These are phyloP conservation scores for Trichoderma citrinoviride DNA, from an alignment of 2,329 filamentous ascomycete species.

Conservation along the genomic window DNA sequence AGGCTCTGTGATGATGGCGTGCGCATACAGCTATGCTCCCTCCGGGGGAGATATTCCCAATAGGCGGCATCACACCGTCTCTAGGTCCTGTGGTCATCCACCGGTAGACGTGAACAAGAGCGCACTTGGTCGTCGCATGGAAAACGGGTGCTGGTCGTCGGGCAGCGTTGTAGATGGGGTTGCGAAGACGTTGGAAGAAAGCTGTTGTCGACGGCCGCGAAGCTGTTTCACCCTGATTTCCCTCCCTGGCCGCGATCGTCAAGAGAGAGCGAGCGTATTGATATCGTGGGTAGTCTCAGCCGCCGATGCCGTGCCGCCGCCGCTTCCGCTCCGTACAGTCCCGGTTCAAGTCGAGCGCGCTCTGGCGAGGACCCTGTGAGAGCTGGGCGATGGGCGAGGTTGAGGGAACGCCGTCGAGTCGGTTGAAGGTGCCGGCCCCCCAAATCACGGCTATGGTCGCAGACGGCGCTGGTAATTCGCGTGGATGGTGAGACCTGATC, in stretches of 20 bases:
- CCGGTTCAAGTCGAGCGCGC: neutral
- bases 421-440: conserved; percentile 27
- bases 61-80: conserved; percentile 61
- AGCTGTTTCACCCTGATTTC: neutral
- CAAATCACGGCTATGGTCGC: conserved; percentile 12
- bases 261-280: neutral
- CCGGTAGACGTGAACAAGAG: conserved; percentile 27
- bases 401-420: conserved; percentile 14
- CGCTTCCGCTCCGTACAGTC: neutral
- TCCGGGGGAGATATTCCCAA: conserved; percentile 73
- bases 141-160: conserved; percentile 7
- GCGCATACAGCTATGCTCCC: conserved; percentile 70
- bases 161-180: neutral
- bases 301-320: neutral
- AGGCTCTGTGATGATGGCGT: neutral
- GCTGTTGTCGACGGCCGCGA: conserved; percentile 1
- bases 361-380: neutral
- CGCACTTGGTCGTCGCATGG: conserved; percentile 30
- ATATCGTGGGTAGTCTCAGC: neutral
- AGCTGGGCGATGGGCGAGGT: neutral
- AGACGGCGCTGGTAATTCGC: conserved; percentile 6
- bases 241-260: conserved; percentile 1
- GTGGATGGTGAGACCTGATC: neutral
- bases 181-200: neutral
- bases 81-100: conserved; percentile 48